These are phyloP conservation scores for Nothopassalora personata DNA, from an alignment of 2,329 filamentous ascomycete species.

Conservation along the genomic window DNA sequence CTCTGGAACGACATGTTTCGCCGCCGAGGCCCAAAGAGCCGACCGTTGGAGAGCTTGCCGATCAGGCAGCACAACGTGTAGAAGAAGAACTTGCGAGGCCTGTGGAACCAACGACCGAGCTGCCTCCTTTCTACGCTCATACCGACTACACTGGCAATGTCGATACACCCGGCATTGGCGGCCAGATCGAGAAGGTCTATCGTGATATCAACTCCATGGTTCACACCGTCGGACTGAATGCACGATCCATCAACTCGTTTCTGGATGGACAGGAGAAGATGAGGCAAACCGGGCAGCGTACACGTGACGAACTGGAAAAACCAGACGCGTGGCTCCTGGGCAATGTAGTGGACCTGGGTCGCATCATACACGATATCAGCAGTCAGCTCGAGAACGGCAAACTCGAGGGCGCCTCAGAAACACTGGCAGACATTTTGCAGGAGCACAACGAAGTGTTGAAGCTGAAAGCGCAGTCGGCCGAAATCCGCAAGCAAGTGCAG, in stretches of 20 bases:
- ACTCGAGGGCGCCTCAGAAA: conserved; percentile 62
- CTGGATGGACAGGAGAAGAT: conserved; percentile 61
- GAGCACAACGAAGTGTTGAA: conserved; percentile 66
- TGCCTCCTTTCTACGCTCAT: conserved; percentile 63
- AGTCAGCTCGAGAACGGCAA: conserved; percentile 62
- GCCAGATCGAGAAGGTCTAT: conserved; percentile 53
- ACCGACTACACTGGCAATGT: conserved; percentile 41
- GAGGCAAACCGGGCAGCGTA: conserved; percentile 48
- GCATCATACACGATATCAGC: conserved; percentile 49
- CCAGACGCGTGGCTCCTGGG: conserved; percentile 62
- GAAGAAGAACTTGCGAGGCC: conserved; percentile 58
- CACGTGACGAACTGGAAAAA: conserved; percentile 55
- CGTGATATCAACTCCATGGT: conserved; percentile 91
- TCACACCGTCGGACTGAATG: conserved; percentile 83
- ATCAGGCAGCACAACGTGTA: conserved; percentile 66
- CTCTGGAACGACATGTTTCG: conserved; percentile 29
- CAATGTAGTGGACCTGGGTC: conserved; percentile 65
- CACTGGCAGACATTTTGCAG: conserved; percentile 59
- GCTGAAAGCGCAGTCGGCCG: conserved; percentile 69
- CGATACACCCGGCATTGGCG: conserved; percentile 40
- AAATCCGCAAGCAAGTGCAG: conserved; percentile 70
- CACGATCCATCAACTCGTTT: conserved; percentile 57
- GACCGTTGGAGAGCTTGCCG: conserved; percentile 48
- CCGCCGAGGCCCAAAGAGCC: conserved; percentile 35
- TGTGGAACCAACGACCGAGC: conserved; percentile 54